phyloP scores from a whole-genome alignment of 345 rosid species.

The Pistacia atlantica region DNA sequence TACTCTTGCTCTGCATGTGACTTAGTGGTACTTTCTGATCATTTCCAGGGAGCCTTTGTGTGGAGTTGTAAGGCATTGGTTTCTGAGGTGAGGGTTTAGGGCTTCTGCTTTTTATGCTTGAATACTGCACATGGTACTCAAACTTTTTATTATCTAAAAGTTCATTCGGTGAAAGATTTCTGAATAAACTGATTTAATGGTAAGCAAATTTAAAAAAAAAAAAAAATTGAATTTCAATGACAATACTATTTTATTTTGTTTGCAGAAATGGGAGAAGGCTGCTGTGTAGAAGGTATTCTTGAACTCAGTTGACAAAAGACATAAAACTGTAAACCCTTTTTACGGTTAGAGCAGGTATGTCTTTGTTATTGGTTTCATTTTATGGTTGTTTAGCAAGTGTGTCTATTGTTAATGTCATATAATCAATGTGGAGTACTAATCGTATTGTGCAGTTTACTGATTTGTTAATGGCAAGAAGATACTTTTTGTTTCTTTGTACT shows the following conservation, averaged over 20 bases:
- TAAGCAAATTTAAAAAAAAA: too few relatives aligned
- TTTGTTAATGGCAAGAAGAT: conserved; percentile 53
- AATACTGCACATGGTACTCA: too few relatives aligned
- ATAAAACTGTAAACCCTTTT: background rate
- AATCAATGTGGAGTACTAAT: background rate
- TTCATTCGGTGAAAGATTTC: too few relatives aligned
- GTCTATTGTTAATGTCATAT: conserved; percentile 1
- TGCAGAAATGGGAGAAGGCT: conserved; percentile 78
- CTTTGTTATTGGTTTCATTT: conserved; percentile 11
- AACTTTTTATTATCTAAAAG: too few relatives aligned
- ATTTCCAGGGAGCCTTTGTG: conserved; percentile 80
- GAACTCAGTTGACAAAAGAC: conserved; percentile 72
- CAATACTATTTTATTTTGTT: conserved; percentile 17
- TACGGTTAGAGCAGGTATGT: conserved; percentile 87
- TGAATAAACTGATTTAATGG: too few relatives aligned
- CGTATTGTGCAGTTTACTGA: conserved; percentile 51
- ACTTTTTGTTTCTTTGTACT: conserved; percentile 78
- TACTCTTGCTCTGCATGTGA: conserved; percentile 9
- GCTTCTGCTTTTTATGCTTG: too few relatives aligned
- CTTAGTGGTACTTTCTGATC: conserved; percentile 21
- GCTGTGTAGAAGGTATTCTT: conserved; percentile 66
- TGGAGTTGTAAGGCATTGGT: conserved; percentile 94
- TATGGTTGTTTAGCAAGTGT: conserved; percentile 11
- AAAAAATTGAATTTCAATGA: background rate
- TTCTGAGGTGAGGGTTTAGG: conserved; percentile 70